Base-by-base conservation (phyloP, 139 green algal species). In the Picochlorum sp. region DNA sequence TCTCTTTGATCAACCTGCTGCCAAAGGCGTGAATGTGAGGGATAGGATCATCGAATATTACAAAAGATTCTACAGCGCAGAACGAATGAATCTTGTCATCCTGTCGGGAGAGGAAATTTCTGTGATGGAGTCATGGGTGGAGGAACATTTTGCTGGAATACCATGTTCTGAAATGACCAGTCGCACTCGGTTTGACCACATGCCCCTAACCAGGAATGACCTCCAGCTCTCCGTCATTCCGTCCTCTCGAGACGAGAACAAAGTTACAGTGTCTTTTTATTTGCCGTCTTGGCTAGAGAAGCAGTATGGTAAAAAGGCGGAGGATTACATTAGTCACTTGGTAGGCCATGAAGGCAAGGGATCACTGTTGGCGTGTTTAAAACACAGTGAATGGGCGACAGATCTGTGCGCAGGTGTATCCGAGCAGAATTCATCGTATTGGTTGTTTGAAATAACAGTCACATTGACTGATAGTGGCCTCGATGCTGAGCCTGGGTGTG, bases 271-370 rank as follows among this genome's bases (percentile, higher is more conserved):
- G 8, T 86, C 78, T 57, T 98, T 95, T 68, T 74, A 83, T 67
- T 71, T 98, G 41, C 92, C 92, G 34, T 83, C 68, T 70, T 54
- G 18, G 16, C 65, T 97, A 49, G 49, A 71, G 3, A 65, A 50
- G 1, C 24, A 55, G 21, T 79, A 81, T 57, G 26, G 57, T 7
- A 78, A 79, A 54, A 98, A 98, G 77, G 71, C 88, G 0, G 89
- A 95, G 14, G 80, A 94, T 50, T 97, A 98, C 76, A 49, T 97
- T 8, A 74, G 70, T 2, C 90, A 98, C 75, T 80, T 98, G 23
- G 66, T 98, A 45, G 93, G 93, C 1, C 93, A 98, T 67, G 92
- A 96, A 73, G 87, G 89, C 23, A 72, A 68, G 3, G 89, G 89
- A 23, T 92, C 81, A 8, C 76, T 95, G 32, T 81, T 95, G 30